Conservation (phyloP, 2,329 filamentous ascomycete genomes). For the Exophiala sp. region DNA sequence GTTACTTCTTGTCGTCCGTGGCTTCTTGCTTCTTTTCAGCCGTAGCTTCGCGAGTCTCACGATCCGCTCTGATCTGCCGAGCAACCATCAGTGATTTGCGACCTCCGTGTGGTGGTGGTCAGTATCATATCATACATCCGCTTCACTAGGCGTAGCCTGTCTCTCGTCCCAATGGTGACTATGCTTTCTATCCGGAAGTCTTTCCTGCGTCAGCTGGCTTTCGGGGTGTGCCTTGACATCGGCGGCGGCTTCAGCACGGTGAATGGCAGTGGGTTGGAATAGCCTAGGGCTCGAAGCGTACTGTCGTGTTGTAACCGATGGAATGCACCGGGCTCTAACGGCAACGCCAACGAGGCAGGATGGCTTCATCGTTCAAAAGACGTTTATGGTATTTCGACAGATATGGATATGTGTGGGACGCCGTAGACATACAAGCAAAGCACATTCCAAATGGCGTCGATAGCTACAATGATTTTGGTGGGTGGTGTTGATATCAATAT, state of each 20-base stretch:
- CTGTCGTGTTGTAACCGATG: neutral
- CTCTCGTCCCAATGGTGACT: conserved; percentile 21
- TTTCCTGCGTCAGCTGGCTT: conserved; percentile 15
- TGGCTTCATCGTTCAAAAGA: neutral
- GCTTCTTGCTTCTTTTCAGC: neutral
- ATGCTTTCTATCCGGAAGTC: conserved; percentile 13
- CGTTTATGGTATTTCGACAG: neutral
- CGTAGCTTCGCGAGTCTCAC: neutral
- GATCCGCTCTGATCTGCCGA: neutral
- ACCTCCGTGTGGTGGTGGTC: neutral
- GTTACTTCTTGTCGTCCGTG: neutral
- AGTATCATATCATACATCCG: conserved; percentile 21
- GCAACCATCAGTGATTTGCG: neutral
- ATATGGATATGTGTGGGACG: no score
- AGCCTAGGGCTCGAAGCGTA: conserved; percentile 1
- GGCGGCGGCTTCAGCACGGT: conserved; percentile 15
- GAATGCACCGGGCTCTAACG: neutral
- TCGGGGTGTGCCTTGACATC: conserved; percentile 21
- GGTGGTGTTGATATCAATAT: no score
- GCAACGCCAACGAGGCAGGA: neutral
- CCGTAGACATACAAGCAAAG: no score
- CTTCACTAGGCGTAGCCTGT: conserved; percentile 20
- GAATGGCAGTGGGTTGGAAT: conserved; percentile 14
- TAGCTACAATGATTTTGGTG: no score
- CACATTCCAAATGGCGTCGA: no score